Evolutionary conservation across 1,139 yeast species (phyloP), one percentile per base, ranked within the genome.

Genomic region (Hyphopichia khmerensis): DNA sequence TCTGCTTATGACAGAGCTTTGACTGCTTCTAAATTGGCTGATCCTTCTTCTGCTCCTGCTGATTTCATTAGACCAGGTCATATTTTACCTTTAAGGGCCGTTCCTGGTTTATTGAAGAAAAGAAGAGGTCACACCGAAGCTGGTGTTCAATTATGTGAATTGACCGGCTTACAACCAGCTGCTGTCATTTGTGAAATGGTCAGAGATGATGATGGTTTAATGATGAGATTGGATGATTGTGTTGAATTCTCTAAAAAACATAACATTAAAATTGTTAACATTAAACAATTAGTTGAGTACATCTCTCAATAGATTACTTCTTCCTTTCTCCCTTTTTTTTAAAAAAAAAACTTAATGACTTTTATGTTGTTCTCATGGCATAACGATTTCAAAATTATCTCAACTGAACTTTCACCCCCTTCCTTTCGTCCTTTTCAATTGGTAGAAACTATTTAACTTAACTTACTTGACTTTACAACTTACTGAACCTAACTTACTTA

Each of bases 81-180:
- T 59, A 68, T 93, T 33, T 80, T 93, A 50, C 99, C 99, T 3
- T 74, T 95, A 57, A 77, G 98, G 55, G 98, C 98, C 3, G 87
- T 78, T 17, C 87, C 87, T 21, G 96, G 96, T 1, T 84, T 96
- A 39, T 82, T 93, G 45, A 72, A 80, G 44, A 70, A 72, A 41
- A 85, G 99, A 72, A 75, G 88, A 49, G 99, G 99, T n/a, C 99
- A 95, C 62, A 95, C 99, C 7, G 99, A 95, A 67, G 98, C 99
- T 9, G 91, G 91, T 27, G 96, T 93, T 11, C 96, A 93, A 59
- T 73, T 95, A 51, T 84, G 96, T 59, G 71, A 72, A 55, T 72
- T 91, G 57, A 77, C 93, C 2, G 91, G 90, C 0, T 72, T 87
- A 53, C 79, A 81, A 51, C 96, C 95, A 3, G 98, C 91, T 2